phyloP scores from a whole-genome alignment of 805 yeast genomes.

The Jamesozyma lodderae region DNA sequence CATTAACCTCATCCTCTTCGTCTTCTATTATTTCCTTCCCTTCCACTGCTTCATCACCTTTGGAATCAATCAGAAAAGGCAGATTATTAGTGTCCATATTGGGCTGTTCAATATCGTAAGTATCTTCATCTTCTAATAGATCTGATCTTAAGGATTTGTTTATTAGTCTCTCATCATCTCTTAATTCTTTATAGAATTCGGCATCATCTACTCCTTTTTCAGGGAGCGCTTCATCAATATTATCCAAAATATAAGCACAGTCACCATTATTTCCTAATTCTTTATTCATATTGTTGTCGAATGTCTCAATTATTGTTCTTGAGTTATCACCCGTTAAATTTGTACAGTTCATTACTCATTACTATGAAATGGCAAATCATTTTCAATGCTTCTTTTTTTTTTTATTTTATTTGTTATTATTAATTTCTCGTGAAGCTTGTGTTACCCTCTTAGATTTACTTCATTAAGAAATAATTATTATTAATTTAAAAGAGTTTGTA shows the following conservation, averaged over 20 bases:
- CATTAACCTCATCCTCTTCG: no score
- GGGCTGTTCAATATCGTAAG: background rate
- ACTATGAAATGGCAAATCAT: no score
- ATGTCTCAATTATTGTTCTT: constrained; percentile 2
- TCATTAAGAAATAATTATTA: no score
- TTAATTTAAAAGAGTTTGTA: no score
- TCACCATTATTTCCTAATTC: constrained; percentile 1
- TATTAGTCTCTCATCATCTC: background rate
- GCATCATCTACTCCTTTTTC: background rate
- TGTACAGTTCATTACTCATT: no score
- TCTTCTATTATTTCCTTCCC: no score
- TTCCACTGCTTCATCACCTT: no score
- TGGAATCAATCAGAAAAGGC: background rate
- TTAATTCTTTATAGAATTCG: background rate
- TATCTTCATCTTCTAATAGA: background rate
- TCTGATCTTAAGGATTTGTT: background rate
- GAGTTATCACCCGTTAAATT: background rate
- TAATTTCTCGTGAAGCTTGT: no score
- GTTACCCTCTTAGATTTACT: no score
- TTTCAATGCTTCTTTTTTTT: no score
- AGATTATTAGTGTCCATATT: background rate
- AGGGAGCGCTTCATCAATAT: background rate
- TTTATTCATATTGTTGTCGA: background rate
- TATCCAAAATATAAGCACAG: background rate
- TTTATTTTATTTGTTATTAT: no score